These are phyloP conservation scores for Gamarada debralockiae DNA, from an alignment of 495 filamentous ascomycete genomes.

Conservation along the genomic window DNA sequence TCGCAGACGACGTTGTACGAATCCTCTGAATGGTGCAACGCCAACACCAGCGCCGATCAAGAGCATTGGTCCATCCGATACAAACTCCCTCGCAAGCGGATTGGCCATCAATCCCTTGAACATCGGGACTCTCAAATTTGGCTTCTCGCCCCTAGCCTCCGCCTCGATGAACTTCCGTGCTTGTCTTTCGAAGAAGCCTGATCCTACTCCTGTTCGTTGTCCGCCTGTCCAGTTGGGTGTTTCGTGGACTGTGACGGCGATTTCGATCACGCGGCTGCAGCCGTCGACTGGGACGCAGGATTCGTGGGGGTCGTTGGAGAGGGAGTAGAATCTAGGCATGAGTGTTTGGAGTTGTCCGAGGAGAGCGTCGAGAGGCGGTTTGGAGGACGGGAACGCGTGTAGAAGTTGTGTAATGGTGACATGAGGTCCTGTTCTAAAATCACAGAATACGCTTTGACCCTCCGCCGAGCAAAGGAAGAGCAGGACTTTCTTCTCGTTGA, in stretches of 20 bases:
- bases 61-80: slow-evolving; percentile 91
- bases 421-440: slow-evolving; percentile 86
- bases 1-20: slow-evolving; percentile 90
- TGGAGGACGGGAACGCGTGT: slow-evolving; percentile 85
- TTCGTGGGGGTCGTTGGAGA: slow-evolving; percentile 91
- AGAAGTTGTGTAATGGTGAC: slow-evolving; percentile 81
- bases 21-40: slow-evolving; percentile 94
- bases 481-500: slow-evolving; percentile 82
- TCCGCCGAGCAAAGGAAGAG: slow-evolving; percentile 82
- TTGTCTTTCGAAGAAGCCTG: slow-evolving; percentile 81
- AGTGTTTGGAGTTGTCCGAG: slow-evolving; percentile 77
- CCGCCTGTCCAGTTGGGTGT: slow-evolving; percentile 73
- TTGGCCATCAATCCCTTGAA: slow-evolving; percentile 99
- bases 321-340: slow-evolving; percentile 97
- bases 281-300: slow-evolving; percentile 64
- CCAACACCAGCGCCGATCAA: slow-evolving; percentile 95
- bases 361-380: slow-evolving; percentile 78
- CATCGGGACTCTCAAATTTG: slow-evolving; percentile 80
- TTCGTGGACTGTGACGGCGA: slow-evolving; percentile 92
- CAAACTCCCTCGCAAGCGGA: slow-evolving; percentile 84
- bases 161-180: slow-evolving; percentile 65
- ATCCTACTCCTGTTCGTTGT: slow-evolving; percentile 64
- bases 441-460: slow-evolving; percentile 91
- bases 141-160: slow-evolving; percentile 49
- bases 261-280: slow-evolving; percentile 79